Evolutionary conservation across 108 stramenopile genomes (phyloP), one percentile per base, ranked within the genome.

Genomic region (Nitzschia putrida): DNA sequence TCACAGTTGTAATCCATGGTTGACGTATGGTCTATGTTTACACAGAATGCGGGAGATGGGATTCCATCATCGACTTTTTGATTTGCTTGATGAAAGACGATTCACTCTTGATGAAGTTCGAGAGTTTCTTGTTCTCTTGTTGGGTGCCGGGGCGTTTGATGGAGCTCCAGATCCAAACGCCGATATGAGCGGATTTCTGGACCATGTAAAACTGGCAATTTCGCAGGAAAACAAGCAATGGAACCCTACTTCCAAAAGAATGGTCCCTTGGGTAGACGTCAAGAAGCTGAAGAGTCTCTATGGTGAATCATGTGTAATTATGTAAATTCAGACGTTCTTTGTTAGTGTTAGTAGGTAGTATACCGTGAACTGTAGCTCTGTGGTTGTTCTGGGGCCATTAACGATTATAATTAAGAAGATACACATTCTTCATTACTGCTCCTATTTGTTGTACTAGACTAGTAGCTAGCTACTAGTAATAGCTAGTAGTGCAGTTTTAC

Each of bases 11-110:
- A 95, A 97, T 61, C 78, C 80, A 10, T 97, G 93, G 93, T 57
- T 97, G 21, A 95, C 88, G 45, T 97, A 97, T 74, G 85, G 72
- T 10, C 69, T 93, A 24, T 84, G 90, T 0, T 49, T 97, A 49
- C 96, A 97, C 76, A 63, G 88, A 40, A 73, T 91, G 55, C 75
- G 96, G 10, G 96, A 97, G 65, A 89, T 93, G 81, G 96, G 96
- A 6, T 92, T 84, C 61, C 83, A 85, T 53, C 59, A 88, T 59
- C 77, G 89, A 29, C 56, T 88, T 21, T 91, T 97, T 78, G 93
- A 94, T 66, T 64, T 97, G 77, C 45, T 95, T 64, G 94, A 93
- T 61, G 94, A 97, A 66, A 64, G 88, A 25, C 55, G 26, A 5
- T 73, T 95, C 8, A 84, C 82, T 5, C 64, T 68, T 25, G 79